Evolutionary conservation across 2,329 filamentous ascomycete genomes (phyloP), one percentile per base, ranked within the genome.

Genomic region (Calonectria pseudoturangicola): DNA sequence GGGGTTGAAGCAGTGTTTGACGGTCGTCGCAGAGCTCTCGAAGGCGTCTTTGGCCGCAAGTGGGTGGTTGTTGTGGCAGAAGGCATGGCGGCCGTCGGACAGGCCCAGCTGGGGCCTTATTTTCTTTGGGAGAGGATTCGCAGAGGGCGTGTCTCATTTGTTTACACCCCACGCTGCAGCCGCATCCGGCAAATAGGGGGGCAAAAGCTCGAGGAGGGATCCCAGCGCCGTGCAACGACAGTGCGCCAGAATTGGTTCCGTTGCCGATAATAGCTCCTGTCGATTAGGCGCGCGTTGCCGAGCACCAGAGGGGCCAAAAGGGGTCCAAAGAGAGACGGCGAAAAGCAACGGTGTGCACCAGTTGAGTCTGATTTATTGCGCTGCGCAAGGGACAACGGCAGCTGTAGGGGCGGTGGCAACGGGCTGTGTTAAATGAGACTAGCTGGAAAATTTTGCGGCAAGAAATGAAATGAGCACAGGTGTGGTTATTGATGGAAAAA

Each of bases 1-100:
- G 91, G 90, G 5, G 89, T 91, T 9, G 91, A 92, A 43, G 87
- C 85, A 28, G 90, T 88, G 71, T 85, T 83, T 68, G 84, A 81
- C 72, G 85, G 82, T 79, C 85, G 85, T 80, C 88, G 84, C 74
- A 88, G 82, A 67, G 85, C 84, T 73, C 86, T 83, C 50, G 82
- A 80, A 48, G 79, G 79, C 43, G 73, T 73, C 67, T 75, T 78
- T 51, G 73, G 68, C 60, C 76, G 74, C 54, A 74, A 65, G 58
- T 76, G 76, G 65, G 66, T 73, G 43, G 70, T 73, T 69, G 64
- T 68, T 58, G 73, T 74, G 48, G 78, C 78, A 73, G 78, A 80
- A 74, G 78, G 77, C 78, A 80, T 80, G 72, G 76, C 75, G 77
- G 73, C 62, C 73, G 66, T 66, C 65, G 47, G 67, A 70, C 70